Evolutionary conservation across 345 rosid species (phyloP).

Genomic region (Punica granatum): DNA sequence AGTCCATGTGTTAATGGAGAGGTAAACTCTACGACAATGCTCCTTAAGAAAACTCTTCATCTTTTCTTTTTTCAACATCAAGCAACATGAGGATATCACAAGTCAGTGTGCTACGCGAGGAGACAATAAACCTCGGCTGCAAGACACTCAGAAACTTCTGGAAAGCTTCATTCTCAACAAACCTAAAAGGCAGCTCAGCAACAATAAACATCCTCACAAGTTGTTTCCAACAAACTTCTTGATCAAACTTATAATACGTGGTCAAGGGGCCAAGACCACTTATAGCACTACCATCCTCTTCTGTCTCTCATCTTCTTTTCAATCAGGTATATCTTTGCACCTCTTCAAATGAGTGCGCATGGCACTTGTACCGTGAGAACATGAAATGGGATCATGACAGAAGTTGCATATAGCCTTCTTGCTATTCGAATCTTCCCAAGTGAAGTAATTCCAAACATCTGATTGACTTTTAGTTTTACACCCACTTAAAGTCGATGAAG

Average conservation of each 20-base stretch:
- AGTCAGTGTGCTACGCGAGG: not conserved
- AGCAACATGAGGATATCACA: not conserved
- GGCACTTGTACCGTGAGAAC: too few relatives aligned
- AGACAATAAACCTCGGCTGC: not conserved
- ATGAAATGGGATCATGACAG: too few relatives aligned
- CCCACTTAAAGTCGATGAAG: too few relatives aligned
- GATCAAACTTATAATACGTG: constrained; percentile 4
- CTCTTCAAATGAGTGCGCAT: too few relatives aligned
- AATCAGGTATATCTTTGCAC: too few relatives aligned
- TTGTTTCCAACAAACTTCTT: not conserved
- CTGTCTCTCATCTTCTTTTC: too few relatives aligned
- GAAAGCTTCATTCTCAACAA: constrained; percentile 7
- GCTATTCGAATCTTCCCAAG: too few relatives aligned
- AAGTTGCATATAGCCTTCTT: too few relatives aligned
- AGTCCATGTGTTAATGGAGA: constrained; percentile 14
- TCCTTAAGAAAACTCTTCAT: not conserved
- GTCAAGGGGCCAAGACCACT: too few relatives aligned
- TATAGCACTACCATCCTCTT: too few relatives aligned
- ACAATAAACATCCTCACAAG: not conserved
- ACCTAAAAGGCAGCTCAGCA: constrained; percentile 8
- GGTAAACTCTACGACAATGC: constrained; percentile 4
- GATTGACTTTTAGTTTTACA: too few relatives aligned
- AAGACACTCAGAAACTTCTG: not conserved
- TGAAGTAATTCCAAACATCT: too few relatives aligned
- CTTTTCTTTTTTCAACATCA: not conserved